Evolutionary conservation across 257 asterid species (phyloP), one percentile per base, ranked within the genome.

Genomic region (Agastache rugosa): DNA sequence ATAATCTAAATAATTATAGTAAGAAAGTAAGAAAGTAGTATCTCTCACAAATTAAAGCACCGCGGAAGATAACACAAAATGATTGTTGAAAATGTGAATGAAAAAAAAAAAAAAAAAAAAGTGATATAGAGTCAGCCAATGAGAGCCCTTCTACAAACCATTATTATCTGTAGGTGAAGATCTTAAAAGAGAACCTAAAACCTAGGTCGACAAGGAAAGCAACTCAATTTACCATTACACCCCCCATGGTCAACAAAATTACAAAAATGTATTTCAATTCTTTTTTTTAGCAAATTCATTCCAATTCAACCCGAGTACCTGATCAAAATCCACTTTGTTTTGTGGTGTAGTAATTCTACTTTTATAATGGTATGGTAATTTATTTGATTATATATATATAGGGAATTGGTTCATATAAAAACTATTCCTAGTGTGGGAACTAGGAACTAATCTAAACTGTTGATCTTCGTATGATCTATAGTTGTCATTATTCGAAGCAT

Each of bases 41-140:
- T 34, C 67, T 17, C 47, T 34, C 3, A 60, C 23, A 60, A 25
- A 29, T 29, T 29, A 29, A 35, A 35, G 47, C 48, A 61, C 16
- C 20, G 35, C 20, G 5, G 59, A 53, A 66, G 14, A 11, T 19
- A 11, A 27, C 29, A 11, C 10, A 59, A 35, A 63, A 50, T 51
- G 3, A 63, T 35, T 51, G 3, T 19, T 12, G 7, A 54, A 54
- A 19, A 20, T 23, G n/a, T 47, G 53, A 47, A 4, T 47, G 3
- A 31, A 31, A 31, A 31, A 31, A 3, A 31, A 37, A 8, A 8
- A 35, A 31, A 29, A 29, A 29, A 1, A 29, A 4, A 29, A 29
- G 34, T 29, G 3, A 47, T 67, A 64, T 69, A 44, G 79, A 74
- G 19, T 79, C 79, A 73, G 78, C 71, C 64, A 64, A 71, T 34